phyloP scores from a whole-genome alignment of 805 yeast genomes.

The Suhomyces vadensis region DNA sequence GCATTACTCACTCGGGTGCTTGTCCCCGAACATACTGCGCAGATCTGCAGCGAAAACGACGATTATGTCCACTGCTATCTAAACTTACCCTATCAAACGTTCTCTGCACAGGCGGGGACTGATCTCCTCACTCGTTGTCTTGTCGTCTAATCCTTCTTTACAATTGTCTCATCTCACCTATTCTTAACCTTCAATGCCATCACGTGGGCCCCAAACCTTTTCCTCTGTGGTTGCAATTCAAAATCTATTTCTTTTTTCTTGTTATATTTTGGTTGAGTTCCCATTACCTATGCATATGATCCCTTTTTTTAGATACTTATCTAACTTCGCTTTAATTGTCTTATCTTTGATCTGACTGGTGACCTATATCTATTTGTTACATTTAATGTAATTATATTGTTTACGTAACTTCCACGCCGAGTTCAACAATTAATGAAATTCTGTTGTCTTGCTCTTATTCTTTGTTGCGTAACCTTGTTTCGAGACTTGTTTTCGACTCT shows the following conservation, averaged over 20 bases:
- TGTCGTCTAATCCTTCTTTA: not conserved
- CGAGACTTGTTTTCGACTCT: no score
- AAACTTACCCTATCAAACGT: not conserved
- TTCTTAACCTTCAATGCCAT: not conserved
- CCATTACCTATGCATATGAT: not conserved
- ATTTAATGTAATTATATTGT: no score
- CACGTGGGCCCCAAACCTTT: slow-evolving; percentile 1
- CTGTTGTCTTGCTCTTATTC: no score
- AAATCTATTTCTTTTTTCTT: not conserved
- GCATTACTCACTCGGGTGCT: not conserved
- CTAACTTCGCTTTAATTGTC: not conserved
- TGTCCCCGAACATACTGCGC: not conserved
- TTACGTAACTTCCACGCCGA: no score
- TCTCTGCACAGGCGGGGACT: not conserved
- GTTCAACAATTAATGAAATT: no score
- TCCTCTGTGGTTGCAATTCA: not conserved
- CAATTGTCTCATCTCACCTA: not conserved
- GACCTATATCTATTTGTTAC: no score
- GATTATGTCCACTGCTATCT: not conserved
- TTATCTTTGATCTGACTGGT: no score
- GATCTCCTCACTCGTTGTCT: slow-evolving; percentile 3
- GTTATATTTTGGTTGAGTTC: not conserved
- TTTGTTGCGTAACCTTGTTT: no score
- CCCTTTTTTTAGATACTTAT: not conserved
- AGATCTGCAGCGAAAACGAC: not conserved